Evolutionary conservation across 2,329 filamentous ascomycete species (phyloP).

Genomic region (Cladosporium sp.): DNA sequence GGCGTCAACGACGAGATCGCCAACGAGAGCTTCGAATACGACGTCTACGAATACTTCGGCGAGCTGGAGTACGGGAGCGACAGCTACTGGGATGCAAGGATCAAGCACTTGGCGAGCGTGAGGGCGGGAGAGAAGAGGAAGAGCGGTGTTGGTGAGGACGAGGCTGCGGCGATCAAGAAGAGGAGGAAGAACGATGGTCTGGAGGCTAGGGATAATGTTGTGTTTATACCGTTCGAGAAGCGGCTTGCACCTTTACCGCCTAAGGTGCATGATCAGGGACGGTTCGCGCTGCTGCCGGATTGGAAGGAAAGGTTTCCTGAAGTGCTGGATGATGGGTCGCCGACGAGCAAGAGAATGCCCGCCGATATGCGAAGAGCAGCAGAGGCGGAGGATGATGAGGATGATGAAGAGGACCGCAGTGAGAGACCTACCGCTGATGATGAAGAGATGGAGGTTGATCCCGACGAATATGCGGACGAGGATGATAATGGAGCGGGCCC

Average conservation of each 20-base stretch:
- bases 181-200: constrained; percentile 22
- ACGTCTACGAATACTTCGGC: constrained; percentile 50
- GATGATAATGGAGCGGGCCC: constrained; percentile 30
- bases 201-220: constrained; percentile 26
- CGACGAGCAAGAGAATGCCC: constrained; percentile 27
- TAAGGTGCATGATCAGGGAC: constrained; percentile 29
- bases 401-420: constrained; percentile 7
- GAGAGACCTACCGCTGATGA: constrained; percentile 18
- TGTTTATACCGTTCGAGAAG: constrained; percentile 28
- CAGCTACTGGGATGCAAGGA: constrained; percentile 43
- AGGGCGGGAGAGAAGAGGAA: constrained; percentile 36
- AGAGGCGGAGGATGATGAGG: constrained; percentile 23
- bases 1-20: constrained; percentile 35
- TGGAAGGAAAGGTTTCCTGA: constrained; percentile 45
- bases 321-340: constrained; percentile 25
- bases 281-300: constrained; percentile 46
- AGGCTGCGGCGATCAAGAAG: constrained; percentile 18
- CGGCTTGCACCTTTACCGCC: constrained; percentile 21
- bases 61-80: constrained; percentile 52
- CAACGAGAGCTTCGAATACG: constrained; percentile 43
- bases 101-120: constrained; percentile 19
- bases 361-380: constrained; percentile 34
- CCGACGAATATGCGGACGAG: constrained; percentile 18
- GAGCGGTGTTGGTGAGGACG: constrained; percentile 28
- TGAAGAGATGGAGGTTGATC: constrained; percentile 18